Percentiles rank a stretch among this genome's conserved stretches.
Evolutionary conservation across 2,329 filamentous ascomycete genomes (phyloP).

Genomic region (Verticillium longisporum): DNA sequence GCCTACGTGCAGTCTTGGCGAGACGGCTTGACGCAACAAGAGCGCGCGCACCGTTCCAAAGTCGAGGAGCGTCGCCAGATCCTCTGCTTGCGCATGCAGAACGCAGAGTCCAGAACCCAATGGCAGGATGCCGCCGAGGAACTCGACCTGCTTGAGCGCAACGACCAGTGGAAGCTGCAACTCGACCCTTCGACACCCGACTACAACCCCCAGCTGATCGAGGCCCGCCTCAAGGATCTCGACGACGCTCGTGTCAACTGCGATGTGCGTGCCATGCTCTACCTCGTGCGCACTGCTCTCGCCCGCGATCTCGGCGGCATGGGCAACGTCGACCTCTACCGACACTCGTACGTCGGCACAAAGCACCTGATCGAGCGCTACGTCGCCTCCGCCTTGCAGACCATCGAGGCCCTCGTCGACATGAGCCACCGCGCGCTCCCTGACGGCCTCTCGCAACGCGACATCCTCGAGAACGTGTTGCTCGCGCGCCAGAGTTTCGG

Average conservation of each 20-base stretch:
- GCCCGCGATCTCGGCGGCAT: constrained; percentile 80
- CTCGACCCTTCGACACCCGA: constrained; percentile 50
- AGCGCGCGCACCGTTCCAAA: constrained; percentile 38
- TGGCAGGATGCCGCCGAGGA: constrained; percentile 73
- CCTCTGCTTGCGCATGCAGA: constrained; percentile 57
- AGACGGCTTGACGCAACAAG: constrained; percentile 44
- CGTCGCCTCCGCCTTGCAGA: constrained; percentile 69
- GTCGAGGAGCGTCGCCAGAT: constrained; percentile 56
- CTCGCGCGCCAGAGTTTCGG: constrained; percentile 74
- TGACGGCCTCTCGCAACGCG: constrained; percentile 50
- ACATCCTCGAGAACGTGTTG: constrained; percentile 61
- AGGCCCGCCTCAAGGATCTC: constrained; percentile 62
- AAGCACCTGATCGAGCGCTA: constrained; percentile 84
- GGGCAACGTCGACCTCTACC: constrained; percentile 76
- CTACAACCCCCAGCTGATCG: constrained; percentile 65
- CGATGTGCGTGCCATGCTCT: constrained; percentile 71
- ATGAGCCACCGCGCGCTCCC: constrained; percentile 40
- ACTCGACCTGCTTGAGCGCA: constrained; percentile 72
- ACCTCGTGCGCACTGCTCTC: constrained; percentile 72
- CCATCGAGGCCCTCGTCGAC: constrained; percentile 66
- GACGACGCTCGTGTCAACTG: constrained; percentile 65
- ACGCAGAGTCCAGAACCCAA: constrained; percentile 60
- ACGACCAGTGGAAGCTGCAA: constrained; percentile 68
- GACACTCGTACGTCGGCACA: constrained; percentile 77
- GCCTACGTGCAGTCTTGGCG: constrained; percentile 37